A percentile compares a stretch with the other conserved stretches of the same genome.
phyloP scores from a whole-genome alignment of 73 alveolate species.

The Blepharisma japonicum region DNA sequence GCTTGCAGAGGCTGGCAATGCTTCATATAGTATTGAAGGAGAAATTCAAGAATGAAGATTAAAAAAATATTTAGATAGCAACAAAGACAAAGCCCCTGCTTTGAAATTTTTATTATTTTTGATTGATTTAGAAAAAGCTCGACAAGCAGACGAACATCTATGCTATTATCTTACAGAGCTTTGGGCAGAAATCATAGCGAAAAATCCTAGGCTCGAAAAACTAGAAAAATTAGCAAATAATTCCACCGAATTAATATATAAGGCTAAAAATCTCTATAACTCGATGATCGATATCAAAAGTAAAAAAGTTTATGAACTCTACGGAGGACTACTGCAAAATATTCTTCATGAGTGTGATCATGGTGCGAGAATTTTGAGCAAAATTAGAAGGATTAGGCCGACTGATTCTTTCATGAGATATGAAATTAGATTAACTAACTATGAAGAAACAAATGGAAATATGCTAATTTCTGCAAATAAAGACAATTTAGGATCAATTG shows the following conservation, averaged over 20 bases:
- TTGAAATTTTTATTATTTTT: background rate
- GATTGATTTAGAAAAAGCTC: background rate
- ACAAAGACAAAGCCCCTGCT: background rate
- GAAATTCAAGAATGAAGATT: background rate
- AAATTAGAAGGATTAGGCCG: background rate
- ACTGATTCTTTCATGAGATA: background rate
- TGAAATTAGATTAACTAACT: background rate
- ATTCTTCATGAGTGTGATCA: background rate
- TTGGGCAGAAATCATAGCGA: background rate
- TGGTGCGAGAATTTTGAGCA: too few relatives aligned
- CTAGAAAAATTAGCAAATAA: background rate
- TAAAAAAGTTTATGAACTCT: background rate
- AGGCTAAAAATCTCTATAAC: background rate
- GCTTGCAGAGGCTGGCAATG: background rate
- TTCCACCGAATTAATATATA: background rate
- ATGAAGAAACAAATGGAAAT: slow-evolving; percentile 11
- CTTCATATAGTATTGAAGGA: background rate
- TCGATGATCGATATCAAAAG: background rate
- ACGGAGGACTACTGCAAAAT: background rate
- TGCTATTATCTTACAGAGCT: background rate
- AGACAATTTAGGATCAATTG: background rate
- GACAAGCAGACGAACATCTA: background rate
- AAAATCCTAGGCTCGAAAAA: background rate
- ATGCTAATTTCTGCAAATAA: slow-evolving; percentile 12
- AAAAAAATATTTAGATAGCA: background rate